Evolutionary conservation across 805 yeast species (phyloP), one percentile per base, ranked within the genome.

Genomic region (Jamesozyma rosinii): DNA sequence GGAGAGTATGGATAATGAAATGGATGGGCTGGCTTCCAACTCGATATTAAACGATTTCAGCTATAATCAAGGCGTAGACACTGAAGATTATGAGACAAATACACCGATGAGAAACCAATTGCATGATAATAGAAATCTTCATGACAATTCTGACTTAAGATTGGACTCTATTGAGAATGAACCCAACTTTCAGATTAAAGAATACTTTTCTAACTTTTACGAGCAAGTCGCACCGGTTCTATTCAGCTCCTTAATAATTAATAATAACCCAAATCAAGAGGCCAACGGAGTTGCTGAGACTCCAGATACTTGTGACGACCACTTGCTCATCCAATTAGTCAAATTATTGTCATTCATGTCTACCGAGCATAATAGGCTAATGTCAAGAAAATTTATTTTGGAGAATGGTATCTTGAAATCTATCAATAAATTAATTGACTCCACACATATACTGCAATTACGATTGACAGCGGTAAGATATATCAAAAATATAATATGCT

Each of bases 281-380:
- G 31, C 17, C 5, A 17, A 26, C 8, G 14, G 40, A 40, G 40
- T n/a, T 34, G 40, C 31, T 30, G 42, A 38, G 15, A 14, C 6
- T 45, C n/a, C 21, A 29, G 20, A 32, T 44, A 22, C 30, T 4
- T 19, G 21, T 30, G 75, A 74, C 45, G 72, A 71, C 35, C 59
- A 68, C 20, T 51, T 78, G 26, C 66, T 68, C 44, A 77, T 75
- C 53, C 74, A 75, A 55, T 64, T 87, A 18, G 81, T 90, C 50
- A 95, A 86, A 44, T 62, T 89, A 46, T 63, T 84, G 3, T 69
- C 77, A 19, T 83, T 82, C 55, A 81, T 90, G 46, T 64, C 81
- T 2, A 68, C 72, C 27, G 81, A 77, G 44, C 94, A 85, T 57
- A 81, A 79, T 24, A 64, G 70, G 32, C 48, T 66, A 2, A 57